These are phyloP conservation scores for Podaxis sp. DNA, from an alignment of 768 basidiomycete genomes.

Conservation along the genomic window DNA sequence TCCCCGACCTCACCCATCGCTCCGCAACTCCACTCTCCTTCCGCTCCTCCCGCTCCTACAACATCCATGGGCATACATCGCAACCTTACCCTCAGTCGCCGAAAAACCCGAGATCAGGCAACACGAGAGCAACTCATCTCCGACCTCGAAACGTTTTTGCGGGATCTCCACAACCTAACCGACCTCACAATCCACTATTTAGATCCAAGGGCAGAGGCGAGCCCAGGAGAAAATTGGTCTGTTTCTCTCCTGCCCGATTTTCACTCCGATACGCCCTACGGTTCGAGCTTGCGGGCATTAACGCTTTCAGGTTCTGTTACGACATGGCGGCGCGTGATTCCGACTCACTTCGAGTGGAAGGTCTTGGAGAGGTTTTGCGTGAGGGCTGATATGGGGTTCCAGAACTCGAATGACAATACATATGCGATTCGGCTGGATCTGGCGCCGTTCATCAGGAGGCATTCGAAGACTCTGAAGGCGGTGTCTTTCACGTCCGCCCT, in stretches of 20 bases:
- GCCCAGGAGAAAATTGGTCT: not conserved
- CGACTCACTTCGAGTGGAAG: not conserved
- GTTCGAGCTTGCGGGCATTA: not conserved
- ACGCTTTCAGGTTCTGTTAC: constrained; percentile 1
- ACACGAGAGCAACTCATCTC: not conserved
- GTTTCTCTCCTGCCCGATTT: not conserved
- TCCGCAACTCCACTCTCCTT: not conserved
- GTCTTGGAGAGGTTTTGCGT: not conserved
- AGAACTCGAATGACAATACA: constrained; percentile 3
- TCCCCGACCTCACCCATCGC: not conserved
- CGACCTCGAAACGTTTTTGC: not conserved
- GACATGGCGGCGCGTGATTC: not conserved
- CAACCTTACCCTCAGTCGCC: not conserved
- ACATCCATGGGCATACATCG: not conserved
- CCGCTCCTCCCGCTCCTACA: not conserved
- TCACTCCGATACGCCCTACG: not conserved
- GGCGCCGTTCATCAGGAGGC: constrained; percentile 5
- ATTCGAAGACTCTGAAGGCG: constrained; percentile 5
- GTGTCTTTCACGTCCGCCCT: not conserved
- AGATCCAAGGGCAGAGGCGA: not conserved
- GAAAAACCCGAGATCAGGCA: not conserved
- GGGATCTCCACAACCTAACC: not conserved
- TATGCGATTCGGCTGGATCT: constrained; percentile 6
- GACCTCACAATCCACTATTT: not conserved
- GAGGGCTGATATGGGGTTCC: not conserved